Conservation (phyloP, 140 eudicot species). For the Anethum foeniculum region DNA sequence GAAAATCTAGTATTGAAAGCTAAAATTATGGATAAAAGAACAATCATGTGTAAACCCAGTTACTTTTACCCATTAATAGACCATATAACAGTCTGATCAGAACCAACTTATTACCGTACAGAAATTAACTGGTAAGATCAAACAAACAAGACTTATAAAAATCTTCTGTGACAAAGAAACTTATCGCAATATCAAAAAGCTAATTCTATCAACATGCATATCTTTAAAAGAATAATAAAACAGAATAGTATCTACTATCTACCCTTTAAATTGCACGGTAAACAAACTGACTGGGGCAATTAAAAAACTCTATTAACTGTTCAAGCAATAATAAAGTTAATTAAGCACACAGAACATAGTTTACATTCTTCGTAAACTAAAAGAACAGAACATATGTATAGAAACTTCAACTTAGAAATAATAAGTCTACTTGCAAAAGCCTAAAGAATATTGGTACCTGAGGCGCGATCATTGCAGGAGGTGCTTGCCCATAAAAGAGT, state of each 20-base stretch:
- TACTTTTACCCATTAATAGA: no score
- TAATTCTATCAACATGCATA: not conserved
- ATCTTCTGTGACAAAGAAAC: no score
- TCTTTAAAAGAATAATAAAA: no score
- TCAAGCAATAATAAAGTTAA: not conserved
- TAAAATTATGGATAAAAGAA: not conserved
- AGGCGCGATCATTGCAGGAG: slow-evolving; percentile 69
- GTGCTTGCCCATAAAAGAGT: slow-evolving; percentile 76
- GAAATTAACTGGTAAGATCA: no score
- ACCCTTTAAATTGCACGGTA: not conserved
- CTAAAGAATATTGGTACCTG: not conserved
- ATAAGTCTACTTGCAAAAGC: not conserved
- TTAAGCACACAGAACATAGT: not conserved
- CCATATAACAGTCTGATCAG: no score
- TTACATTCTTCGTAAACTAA: not conserved
- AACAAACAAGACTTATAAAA: no score
- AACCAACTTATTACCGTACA: no score
- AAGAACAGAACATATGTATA: not conserved
- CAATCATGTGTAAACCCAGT: not conserved
- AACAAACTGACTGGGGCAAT: not conserved
- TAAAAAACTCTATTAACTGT: not conserved
- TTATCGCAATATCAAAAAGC: not conserved
- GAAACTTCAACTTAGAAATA: not conserved
- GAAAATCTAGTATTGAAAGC: no score
- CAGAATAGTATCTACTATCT: no score